These are phyloP conservation scores for Hanseniaspora taiwanica DNA, from an alignment of 805 yeast species.

Conservation along the genomic window DNA sequence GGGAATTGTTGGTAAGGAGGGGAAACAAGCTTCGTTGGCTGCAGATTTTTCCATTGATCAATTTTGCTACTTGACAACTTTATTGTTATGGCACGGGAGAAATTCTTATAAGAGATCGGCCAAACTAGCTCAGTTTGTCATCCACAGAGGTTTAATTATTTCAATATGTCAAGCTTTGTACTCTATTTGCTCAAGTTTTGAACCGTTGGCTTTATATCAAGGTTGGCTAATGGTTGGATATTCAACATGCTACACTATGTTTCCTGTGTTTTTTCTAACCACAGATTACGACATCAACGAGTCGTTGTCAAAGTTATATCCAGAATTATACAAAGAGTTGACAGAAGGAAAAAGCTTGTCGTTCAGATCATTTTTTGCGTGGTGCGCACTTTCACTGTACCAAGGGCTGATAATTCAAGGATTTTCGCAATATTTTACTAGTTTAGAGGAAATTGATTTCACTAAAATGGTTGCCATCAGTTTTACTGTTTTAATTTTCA, in stretches of 20 bases:
- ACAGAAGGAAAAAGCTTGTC: constrained; percentile 80
- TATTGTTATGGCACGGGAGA: constrained; percentile 94
- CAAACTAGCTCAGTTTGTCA: constrained; percentile 87
- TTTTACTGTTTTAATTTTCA: constrained; percentile 64
- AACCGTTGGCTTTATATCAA: constrained; percentile 86
- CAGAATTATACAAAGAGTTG: constrained; percentile 87
- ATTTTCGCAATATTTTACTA: constrained; percentile 62
- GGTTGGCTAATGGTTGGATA: constrained; percentile 99
- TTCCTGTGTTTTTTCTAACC: constrained; percentile 90
- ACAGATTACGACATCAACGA: constrained; percentile 86
- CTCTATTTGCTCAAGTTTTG: constrained; percentile 75
- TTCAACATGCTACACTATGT: constrained; percentile 95
- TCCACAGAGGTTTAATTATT: constrained; percentile 88
- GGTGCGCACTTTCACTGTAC: constrained; percentile 82
- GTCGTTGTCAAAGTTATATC: constrained; percentile 76
- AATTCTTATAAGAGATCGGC: constrained; percentile 94
- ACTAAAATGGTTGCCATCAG: constrained; percentile 73
- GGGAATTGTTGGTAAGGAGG: constrained; percentile 98
- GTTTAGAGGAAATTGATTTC: constrained; percentile 42
- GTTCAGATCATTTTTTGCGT: constrained; percentile 74
- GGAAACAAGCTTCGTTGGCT: constrained; percentile 91
- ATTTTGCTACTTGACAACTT: constrained; percentile 75
- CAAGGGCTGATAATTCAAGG: constrained; percentile 85
- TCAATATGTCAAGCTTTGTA: constrained; percentile 92
- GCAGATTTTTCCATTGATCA: constrained; percentile 93